phyloP scores from a whole-genome alignment of 2,329 filamentous ascomycete species.

The Penicillium sp. region DNA sequence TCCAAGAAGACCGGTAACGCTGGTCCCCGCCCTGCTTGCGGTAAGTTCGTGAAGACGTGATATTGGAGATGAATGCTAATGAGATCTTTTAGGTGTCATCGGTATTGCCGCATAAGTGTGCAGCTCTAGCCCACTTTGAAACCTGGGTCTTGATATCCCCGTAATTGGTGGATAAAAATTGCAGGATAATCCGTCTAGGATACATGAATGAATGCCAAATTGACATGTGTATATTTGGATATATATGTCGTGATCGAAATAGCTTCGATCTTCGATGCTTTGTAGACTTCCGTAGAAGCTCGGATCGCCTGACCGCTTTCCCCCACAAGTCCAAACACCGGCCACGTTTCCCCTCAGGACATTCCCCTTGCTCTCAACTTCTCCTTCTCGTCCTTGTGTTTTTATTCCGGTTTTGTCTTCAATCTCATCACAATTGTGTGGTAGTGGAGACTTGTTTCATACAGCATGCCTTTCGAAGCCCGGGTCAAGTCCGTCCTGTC shows the following conservation, averaged over 20 bases:
- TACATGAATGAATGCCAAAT: constrained; percentile 21
- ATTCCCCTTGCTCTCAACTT: constrained; percentile 15
- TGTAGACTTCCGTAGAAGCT: constrained; percentile 7
- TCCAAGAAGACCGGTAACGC: constrained; percentile 99
- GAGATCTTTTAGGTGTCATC: constrained; percentile 65
- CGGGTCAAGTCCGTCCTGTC: constrained; percentile 92
- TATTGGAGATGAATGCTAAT: constrained; percentile 13
- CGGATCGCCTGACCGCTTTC: constrained; percentile 28
- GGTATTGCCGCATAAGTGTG: constrained; percentile 71
- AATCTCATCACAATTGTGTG: constrained; percentile 10
- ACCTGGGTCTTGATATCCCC: constrained; percentile 15
- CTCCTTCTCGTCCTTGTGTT: constrained; percentile 9
- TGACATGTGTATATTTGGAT: neutral
- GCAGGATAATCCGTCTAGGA: constrained; percentile 21
- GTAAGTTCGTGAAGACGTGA: constrained; percentile 51
- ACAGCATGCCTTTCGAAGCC: constrained; percentile 51
- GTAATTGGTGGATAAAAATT: constrained; percentile 20
- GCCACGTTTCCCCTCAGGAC: constrained; percentile 33
- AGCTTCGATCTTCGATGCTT: neutral
- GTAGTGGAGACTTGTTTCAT: constrained; percentile 12
- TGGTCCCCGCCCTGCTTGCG: constrained; percentile 88
- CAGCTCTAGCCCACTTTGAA: constrained; percentile 12
- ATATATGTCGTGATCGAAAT: neutral
- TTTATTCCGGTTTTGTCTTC: constrained; percentile 11
- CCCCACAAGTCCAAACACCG: constrained; percentile 28